Conservation (phyloP, 2,329 filamentous ascomycete species). For the Fragosphaeria purpurea region DNA sequence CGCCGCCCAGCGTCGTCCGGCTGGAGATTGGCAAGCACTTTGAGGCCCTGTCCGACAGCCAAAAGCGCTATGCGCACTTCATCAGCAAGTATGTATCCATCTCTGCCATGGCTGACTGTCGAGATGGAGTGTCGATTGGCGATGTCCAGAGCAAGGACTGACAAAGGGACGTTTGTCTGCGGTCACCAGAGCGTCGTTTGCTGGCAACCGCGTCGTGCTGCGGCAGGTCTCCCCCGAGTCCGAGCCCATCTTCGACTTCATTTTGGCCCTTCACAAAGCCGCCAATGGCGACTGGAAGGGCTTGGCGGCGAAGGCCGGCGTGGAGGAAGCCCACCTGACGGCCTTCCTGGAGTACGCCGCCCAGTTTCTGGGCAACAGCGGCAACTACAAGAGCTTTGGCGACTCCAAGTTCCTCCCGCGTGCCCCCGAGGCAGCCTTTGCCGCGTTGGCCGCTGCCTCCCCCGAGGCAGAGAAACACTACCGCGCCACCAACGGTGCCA, state of each 20-base stretch:
- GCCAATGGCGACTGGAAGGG: conserved; percentile 61
- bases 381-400: conserved; percentile 83
- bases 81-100: conserved; percentile 56
- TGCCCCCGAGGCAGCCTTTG: conserved; percentile 52
- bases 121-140: too few species aligned
- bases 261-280: conserved; percentile 58
- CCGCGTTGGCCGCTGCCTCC: conserved; percentile 51
- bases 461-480: conserved; percentile 55
- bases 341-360: conserved; percentile 67
- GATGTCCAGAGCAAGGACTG: neutral
- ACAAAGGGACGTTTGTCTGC: conserved; percentile 1
- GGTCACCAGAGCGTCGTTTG: conserved; percentile 56
- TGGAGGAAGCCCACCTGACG: conserved; percentile 53
- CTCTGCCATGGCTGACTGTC: neutral
- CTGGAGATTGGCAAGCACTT: conserved; percentile 92
- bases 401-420: conserved; percentile 76
- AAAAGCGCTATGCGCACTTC: conserved; percentile 87
- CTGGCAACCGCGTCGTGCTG: conserved; percentile 67
- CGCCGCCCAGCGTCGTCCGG: conserved; percentile 76
- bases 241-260: conserved; percentile 72
- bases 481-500: conserved; percentile 57
- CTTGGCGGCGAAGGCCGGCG: conserved; percentile 52
- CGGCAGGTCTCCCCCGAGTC: conserved; percentile 76
- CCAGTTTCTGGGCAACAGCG: conserved; percentile 69
- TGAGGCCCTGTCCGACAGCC: conserved; percentile 59